phyloP scores from a whole-genome alignment of 139 green algal species.

The Mesostigma viride region DNA sequence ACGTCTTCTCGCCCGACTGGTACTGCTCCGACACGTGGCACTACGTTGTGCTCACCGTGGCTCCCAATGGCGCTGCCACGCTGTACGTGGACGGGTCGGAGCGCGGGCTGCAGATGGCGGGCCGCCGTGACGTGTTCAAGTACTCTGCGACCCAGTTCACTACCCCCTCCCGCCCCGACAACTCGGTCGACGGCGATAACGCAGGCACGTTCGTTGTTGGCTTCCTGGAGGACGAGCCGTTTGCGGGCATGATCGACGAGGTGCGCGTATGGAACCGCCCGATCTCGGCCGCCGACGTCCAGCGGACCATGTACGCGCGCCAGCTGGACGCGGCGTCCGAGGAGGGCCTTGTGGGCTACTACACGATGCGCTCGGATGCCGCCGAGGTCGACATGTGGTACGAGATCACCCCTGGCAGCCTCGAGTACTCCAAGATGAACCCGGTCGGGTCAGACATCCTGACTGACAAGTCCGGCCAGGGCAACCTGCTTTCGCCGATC shows the following conservation, averaged over 20 bases:
- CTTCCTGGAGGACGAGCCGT: background rate
- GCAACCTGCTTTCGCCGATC: background rate
- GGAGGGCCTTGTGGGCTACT: constrained; percentile 9
- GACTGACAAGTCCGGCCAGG: background rate
- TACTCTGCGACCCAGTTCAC: constrained; percentile 13
- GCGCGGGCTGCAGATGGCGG: background rate
- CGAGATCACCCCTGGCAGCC: no score
- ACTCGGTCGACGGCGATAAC: constrained; percentile 13
- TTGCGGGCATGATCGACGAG: constrained; percentile 21
- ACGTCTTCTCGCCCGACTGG: background rate
- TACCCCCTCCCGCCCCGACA: constrained; percentile 21
- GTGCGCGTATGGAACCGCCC: constrained; percentile 16
- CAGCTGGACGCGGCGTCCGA: background rate
- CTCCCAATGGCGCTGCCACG: background rate
- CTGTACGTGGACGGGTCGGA: constrained; percentile 24
- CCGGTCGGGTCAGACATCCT: background rate
- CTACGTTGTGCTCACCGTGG: constrained; percentile 17
- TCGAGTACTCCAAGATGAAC: background rate
- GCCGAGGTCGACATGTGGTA: no score
- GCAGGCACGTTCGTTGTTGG: constrained; percentile 20
- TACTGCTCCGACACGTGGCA: constrained; percentile 28
- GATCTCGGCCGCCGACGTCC: constrained; percentile 6
- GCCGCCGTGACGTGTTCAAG: constrained; percentile 16
- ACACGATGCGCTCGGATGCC: no score
- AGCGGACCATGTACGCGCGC: constrained; percentile 14